Evolutionary conservation across 2,329 filamentous ascomycete genomes (phyloP).

Genomic region (Alternaria hordeiaustralica): DNA sequence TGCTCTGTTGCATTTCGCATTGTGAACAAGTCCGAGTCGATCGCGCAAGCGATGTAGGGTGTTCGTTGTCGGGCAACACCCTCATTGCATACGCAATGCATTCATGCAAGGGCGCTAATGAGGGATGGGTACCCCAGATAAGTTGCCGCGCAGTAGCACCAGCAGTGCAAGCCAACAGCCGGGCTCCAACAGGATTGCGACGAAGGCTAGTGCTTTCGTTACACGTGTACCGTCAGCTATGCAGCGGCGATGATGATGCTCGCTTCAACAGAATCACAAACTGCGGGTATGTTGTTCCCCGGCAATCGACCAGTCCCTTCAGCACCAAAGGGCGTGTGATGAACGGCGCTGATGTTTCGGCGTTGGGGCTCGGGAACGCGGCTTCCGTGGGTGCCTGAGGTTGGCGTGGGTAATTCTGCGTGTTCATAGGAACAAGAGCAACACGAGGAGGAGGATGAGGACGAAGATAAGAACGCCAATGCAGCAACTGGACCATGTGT

Average conservation of each 20-base stretch:
- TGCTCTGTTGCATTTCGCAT: background rate
- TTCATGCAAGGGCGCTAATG: slow-evolving; percentile 19
- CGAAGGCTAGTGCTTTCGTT: slow-evolving; percentile 5
- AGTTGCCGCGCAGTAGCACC: slow-evolving; percentile 12
- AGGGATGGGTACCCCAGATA: slow-evolving; percentile 22
- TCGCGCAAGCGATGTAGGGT: background rate
- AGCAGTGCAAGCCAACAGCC: slow-evolving; percentile 13
- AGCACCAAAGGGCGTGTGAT: slow-evolving; percentile 1
- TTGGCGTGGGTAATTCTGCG: background rate
- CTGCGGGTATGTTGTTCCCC: background rate
- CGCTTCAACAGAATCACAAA: background rate
- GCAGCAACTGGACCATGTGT: slow-evolving; percentile 83
- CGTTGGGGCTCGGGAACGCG: background rate
- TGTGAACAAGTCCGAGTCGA: background rate
- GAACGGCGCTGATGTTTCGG: background rate
- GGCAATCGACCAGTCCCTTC: background rate
- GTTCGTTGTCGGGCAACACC: background rate
- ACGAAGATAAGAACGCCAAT: slow-evolving; percentile 88
- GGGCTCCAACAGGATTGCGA: background rate
- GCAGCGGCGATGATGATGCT: background rate
- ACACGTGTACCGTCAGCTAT: slow-evolving; percentile 9
- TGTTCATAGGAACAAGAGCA: slow-evolving; percentile 70
- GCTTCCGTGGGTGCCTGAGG: slow-evolving; percentile 1
- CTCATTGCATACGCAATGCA: slow-evolving; percentile 19
- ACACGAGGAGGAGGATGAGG: slow-evolving; percentile 81